Percentiles rank a stretch among this genome's conserved stretches.
phyloP scores from a whole-genome alignment of 129 eudicot genomes.

The sunflower (Helianthus annuus) region DNA sequence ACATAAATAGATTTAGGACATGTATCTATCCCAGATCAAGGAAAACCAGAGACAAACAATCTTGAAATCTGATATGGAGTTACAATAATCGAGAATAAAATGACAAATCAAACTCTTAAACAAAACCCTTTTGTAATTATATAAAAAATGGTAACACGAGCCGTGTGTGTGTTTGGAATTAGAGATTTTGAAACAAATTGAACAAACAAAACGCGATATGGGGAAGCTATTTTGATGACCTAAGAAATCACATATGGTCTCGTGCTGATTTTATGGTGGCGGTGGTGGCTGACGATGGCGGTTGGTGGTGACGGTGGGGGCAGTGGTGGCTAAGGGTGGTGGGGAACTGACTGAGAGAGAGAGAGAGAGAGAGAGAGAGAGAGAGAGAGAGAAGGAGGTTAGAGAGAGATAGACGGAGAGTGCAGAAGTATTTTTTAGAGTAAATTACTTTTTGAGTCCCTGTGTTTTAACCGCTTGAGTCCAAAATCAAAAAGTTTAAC shows the following conservation, averaged over 20 bases:
- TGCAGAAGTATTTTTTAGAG: too few relatives aligned
- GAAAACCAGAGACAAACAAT: slow-evolving; percentile 24
- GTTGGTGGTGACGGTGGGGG: too few relatives aligned
- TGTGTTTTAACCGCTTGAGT: too few relatives aligned
- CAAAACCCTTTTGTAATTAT: slow-evolving; percentile 29
- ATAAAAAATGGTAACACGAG: slow-evolving; percentile 16
- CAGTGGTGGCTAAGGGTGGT: too few relatives aligned
- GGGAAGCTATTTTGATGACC: neutral
- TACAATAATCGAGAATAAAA: slow-evolving; percentile 27
- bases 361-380: too few relatives aligned
- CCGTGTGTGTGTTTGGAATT: slow-evolving; percentile 25
- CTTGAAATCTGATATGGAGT: slow-evolving; percentile 49
- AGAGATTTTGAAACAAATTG: slow-evolving; percentile 32
- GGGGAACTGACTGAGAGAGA: too few relatives aligned
- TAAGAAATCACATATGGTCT: slow-evolving; percentile 58
- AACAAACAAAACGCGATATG: slow-evolving; percentile 5
- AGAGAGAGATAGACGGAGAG: too few relatives aligned
- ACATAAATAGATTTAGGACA: slow-evolving; percentile 18
- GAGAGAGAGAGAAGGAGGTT: too few relatives aligned
- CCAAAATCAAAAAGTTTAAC: too few relatives aligned
- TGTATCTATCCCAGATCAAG: slow-evolving; percentile 46
- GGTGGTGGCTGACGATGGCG: too few relatives aligned
- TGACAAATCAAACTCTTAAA: slow-evolving; percentile 27
- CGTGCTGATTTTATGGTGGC: slow-evolving; percentile 35
- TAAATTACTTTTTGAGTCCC: too few relatives aligned